Base-by-base conservation (phyloP, 2,329 filamentous ascomycete genomes). In the Epichloe sibirici region DNA sequence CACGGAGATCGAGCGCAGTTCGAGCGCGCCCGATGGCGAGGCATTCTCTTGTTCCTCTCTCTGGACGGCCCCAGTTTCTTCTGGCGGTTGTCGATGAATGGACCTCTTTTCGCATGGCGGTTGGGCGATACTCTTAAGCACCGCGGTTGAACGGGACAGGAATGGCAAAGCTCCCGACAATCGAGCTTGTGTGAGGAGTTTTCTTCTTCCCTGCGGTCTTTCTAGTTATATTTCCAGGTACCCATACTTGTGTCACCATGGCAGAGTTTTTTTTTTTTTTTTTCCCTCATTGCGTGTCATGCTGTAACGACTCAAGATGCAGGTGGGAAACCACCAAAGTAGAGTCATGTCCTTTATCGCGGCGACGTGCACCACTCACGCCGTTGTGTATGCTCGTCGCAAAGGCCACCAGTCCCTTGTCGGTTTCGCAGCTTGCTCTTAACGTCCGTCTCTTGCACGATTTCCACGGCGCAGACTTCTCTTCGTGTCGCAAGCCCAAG, bases 291-390 rank as follows among this genome's bases (percentile, higher is more conserved):
- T 4, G 4, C 9, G 35, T 13, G 12, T 37, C 35, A 2, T 9
- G 12, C 17, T 45, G 52, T 23, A 23, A 4, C 58, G 37, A 54
- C 11, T 2, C 28, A 8, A n/a, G 8, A 31, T 34, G 13, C 55
- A 79, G 77, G 34, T 81, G 78, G 77, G 75, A 79, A 62, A 66
- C 63, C 23, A 71, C 70, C 49, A 81, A 79, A 56, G 69, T 81
- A 48, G 70, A 48, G 70, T 55, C 50, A 68, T 81, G 50, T 74
- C 76, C 15, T 62, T 74, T 28, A 54, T 76, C 39, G 70, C 72
- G 0, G 69, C 77, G 5, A 37, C 73, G 35, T 69, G 75, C 61
- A 76, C 70, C 70, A 13, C 62, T 66, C 1, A 81, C 53, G 63
- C 78, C 28, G 69, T 77, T 38, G 69, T 78, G n/a, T 76, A 77